Evolutionary conservation across 139 green algal species (phyloP).

Genomic region (Chlamydomonas sp.): DNA sequence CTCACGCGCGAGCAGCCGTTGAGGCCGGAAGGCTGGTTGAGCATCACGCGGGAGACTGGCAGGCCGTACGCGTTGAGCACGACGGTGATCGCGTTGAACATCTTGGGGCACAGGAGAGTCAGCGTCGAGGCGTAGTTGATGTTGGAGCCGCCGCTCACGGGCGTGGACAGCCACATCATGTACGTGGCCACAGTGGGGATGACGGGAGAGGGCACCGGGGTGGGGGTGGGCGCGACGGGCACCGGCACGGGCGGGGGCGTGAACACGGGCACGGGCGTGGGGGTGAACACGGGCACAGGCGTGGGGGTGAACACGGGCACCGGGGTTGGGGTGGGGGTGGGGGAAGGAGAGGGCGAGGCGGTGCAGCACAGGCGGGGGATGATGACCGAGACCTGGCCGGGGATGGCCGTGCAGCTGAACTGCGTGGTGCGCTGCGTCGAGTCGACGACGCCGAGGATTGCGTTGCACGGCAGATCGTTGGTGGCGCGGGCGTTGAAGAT

Average conservation of each 20-base stretch:
- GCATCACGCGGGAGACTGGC: not conserved
- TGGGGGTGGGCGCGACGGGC: not conserved
- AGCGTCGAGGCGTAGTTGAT: not conserved
- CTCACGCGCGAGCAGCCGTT: not conserved
- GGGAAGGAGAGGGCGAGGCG: not conserved
- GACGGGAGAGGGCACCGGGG: not conserved
- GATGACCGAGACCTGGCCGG: too few relatives aligned
- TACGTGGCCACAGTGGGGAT: not conserved
- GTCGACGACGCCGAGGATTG: not conserved
- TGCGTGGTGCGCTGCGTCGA: not conserved
- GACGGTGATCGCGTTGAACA: not conserved
- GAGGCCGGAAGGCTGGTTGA: not conserved
- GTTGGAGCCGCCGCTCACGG: not conserved
- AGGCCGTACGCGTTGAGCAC: not conserved
- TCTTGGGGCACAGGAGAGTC: not conserved
- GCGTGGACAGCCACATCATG: slow-evolving; percentile 7
- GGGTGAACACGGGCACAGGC: not conserved
- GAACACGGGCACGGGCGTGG: not conserved
- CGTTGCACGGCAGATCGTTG: not conserved
- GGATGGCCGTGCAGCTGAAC: slow-evolving; percentile 1
- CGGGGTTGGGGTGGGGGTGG: not conserved
- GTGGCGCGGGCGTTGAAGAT: slow-evolving; percentile 3
- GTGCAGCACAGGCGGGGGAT: not conserved
- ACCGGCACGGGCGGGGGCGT: not conserved
- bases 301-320: not conserved